Percentiles rank a stretch among this genome's conserved stretches.
phyloP scores from a whole-genome alignment of 495 filamentous ascomycete species.

The Chaetomium fimeti region DNA sequence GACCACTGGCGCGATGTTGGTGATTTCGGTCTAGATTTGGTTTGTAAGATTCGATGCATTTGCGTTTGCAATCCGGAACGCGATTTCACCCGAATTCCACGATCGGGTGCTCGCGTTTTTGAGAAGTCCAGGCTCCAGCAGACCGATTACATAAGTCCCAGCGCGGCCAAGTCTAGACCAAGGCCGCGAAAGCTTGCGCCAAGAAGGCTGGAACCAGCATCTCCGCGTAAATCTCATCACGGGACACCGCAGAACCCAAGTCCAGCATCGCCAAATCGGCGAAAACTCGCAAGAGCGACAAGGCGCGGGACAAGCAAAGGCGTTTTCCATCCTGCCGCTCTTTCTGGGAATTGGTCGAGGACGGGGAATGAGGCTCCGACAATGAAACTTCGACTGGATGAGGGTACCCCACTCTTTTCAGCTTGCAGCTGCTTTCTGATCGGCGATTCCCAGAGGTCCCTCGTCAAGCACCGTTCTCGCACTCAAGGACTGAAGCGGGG shows the following conservation, averaged over 20 bases:
- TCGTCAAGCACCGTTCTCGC: too few species aligned
- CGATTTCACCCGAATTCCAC: not conserved
- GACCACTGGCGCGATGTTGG: not conserved
- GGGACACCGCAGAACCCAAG: not conserved
- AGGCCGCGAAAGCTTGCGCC: not conserved
- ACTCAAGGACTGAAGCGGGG: too few species aligned
- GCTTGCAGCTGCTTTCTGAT: conserved; percentile 1
- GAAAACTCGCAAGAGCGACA: too few species aligned
- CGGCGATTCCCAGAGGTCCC: conserved; percentile 4
- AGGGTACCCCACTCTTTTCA: not conserved
- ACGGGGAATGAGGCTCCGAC: not conserved
- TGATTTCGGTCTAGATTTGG: not conserved
- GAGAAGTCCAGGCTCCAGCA: not conserved
- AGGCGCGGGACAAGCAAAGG: too few species aligned
- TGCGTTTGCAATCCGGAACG: not conserved
- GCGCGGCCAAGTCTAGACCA: not conserved
- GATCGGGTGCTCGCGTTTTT: not conserved
- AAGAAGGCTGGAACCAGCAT: not conserved
- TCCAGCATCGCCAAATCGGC: not conserved
- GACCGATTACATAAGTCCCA: conserved; percentile 4
- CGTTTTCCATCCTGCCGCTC: not conserved
- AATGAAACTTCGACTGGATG: not conserved
- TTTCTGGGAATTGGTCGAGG: not conserved
- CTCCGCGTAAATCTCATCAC: not conserved
- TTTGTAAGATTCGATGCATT: not conserved